Base-by-base conservation (phyloP, 2,329 filamentous ascomycete species). In the Fusarium citri region DNA sequence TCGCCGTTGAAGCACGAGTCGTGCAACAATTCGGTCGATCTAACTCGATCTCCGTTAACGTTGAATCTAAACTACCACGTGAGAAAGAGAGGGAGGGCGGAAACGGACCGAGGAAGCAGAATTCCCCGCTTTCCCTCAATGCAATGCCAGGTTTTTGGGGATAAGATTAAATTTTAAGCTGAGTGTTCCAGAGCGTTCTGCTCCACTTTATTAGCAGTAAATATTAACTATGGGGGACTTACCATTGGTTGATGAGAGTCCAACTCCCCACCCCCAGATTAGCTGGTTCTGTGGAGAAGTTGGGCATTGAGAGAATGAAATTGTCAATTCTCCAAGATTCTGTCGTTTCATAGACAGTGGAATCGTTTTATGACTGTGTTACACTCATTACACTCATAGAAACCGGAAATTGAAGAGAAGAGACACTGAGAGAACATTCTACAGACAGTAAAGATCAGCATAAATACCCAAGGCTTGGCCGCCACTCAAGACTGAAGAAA, bases 281-380 rank as follows among this genome's bases (percentile, higher is more conserved):
- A 50, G 54, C 54, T 40, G 37, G 30, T 59, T 37, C 23, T 65
- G 61, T 47, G 60, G 62, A 64, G 62, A 64, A 59, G 26, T 51
- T 65, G 53, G 45, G 20, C 45, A 2, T 41, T 25, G 45, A 41
- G 49, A 41, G 31, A 42, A 46, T 37, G 15, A 31, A 51, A 59
- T 23, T 37, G 34, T 6, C 1, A 7, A n/a, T 64, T 65, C 60
- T 46, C 31, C 60, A 65, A 65, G n/a, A 20, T 51, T 65, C 60
- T 51, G 40, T 65, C 16, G 20, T 34, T 6, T 25, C 16, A 5
- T 45, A 6, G 49, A 7, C 18, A 10, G 20, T 12, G 45, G 12
- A 20, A 25, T 5, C 8, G 20, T 20, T 23, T 14, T 11, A 37
- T 37, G 16, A 4, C 18, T n/a, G 9, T 15, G 6, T 8, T 6